Evolutionary conservation across 2,329 filamentous ascomycete species (phyloP).

Genomic region (Coleophoma cylindrospora): DNA sequence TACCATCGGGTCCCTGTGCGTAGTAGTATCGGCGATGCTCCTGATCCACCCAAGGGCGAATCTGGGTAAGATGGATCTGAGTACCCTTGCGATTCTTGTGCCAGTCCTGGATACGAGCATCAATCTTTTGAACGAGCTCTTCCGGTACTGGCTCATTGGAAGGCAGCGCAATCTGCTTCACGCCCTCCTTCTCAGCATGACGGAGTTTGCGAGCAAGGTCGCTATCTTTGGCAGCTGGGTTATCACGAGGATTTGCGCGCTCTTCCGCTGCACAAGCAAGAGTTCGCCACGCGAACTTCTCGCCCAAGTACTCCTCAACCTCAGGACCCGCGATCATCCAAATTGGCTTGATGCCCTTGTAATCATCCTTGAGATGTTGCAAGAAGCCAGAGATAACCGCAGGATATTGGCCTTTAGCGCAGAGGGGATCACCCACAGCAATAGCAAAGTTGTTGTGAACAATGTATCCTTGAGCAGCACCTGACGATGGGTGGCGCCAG

Average conservation of each 20-base stretch:
- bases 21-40: slow-evolving; percentile 84
- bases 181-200: slow-evolving; percentile 79
- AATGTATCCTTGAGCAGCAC: slow-evolving; percentile 82
- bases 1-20: slow-evolving; percentile 66
- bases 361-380: slow-evolving; percentile 63
- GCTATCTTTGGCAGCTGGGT: slow-evolving; percentile 61
- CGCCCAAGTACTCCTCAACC: slow-evolving; percentile 74
- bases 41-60: slow-evolving; percentile 81
- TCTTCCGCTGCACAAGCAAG: slow-evolving; percentile 87
- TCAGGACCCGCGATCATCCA: slow-evolving; percentile 85
- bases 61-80: slow-evolving; percentile 87
- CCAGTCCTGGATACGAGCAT: slow-evolving; percentile 76
- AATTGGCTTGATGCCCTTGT: slow-evolving; percentile 72
- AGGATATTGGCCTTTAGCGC: slow-evolving; percentile 70
- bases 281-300: slow-evolving; percentile 80
- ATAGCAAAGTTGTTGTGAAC: slow-evolving; percentile 73
- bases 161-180: slow-evolving; percentile 72
- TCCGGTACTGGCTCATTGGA: slow-evolving; percentile 58
- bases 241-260: slow-evolving; percentile 70
- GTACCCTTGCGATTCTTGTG: slow-evolving; percentile 72
- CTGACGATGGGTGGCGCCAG: slow-evolving; percentile 75
- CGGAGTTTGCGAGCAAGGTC: slow-evolving; percentile 78
- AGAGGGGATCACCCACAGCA: slow-evolving; percentile 82
- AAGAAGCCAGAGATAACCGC: slow-evolving; percentile 72
- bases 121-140: slow-evolving; percentile 63